Evolutionary conservation across 208 protist species (phyloP).

Genomic region (Leishmania amazonensis): DNA sequence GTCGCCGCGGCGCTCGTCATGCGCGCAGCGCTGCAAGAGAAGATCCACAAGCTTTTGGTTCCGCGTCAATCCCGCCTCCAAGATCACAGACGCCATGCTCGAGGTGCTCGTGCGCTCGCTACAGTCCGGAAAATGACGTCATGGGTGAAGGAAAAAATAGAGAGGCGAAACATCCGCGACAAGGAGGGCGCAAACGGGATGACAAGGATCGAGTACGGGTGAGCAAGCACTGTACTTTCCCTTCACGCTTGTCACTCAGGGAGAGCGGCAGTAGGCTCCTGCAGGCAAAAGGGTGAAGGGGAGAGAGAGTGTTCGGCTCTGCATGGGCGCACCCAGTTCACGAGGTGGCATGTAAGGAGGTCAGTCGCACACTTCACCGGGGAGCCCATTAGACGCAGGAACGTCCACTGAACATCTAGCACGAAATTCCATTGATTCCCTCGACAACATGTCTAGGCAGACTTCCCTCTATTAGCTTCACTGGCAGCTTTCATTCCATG

Average conservation of each 20-base stretch:
- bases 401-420: neutral
- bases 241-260: neutral
- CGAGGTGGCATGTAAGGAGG: neutral
- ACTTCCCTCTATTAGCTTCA: neutral
- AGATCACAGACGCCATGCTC: neutral
- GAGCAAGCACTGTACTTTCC: neutral
- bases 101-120: neutral
- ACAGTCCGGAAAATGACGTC: neutral
- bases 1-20: slow-evolving; percentile 14
- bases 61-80: neutral
- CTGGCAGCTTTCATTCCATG: neutral
- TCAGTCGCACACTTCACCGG: neutral
- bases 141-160: neutral
- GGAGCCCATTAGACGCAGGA: neutral
- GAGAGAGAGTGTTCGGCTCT: neutral
- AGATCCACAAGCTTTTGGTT: slow-evolving; percentile 6
- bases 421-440: neutral
- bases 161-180: neutral
- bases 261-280: neutral
- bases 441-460: neutral
- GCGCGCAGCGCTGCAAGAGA: slow-evolving; percentile 2
- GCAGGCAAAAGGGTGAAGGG: neutral
- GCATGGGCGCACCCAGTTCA: neutral
- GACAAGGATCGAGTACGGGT: neutral
- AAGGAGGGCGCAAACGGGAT: neutral